Evolutionary conservation across 768 basidiomycete genomes (phyloP).

Genomic region (Sistotremastrum niveocremeum): DNA sequence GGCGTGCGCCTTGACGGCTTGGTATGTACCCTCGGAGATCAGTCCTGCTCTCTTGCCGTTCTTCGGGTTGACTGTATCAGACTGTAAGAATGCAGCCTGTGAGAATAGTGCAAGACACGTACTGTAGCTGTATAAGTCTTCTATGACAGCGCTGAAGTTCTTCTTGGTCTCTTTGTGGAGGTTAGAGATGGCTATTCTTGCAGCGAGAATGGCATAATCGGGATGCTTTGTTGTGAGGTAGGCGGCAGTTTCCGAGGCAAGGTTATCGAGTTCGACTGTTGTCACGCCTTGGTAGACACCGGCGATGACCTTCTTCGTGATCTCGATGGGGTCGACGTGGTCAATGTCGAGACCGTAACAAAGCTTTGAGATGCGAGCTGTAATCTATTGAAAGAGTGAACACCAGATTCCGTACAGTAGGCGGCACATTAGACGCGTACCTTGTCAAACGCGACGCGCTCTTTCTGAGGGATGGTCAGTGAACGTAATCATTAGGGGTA

Average conservation of each 20-base stretch:
- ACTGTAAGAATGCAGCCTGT: background rate
- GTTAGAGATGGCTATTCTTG: conserved; percentile 97
- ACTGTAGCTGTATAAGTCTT: conserved; percentile 85
- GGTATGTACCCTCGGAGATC: conserved; percentile 83
- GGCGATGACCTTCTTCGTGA: conserved; percentile 83
- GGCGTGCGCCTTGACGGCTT: conserved; percentile 68
- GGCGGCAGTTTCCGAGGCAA: conserved; percentile 94
- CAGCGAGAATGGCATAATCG: conserved; percentile 96
- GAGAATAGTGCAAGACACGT: conserved; percentile 10
- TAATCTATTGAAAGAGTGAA: conserved; percentile 41
- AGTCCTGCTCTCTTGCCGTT: conserved; percentile 76
- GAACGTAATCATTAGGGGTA: conserved; percentile 8
- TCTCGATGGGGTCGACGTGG: conserved; percentile 86
- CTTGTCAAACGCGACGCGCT: conserved; percentile 90
- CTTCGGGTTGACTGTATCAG: conserved; percentile 78
- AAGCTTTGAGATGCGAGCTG: conserved; percentile 74
- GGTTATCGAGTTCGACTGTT: conserved; percentile 94
- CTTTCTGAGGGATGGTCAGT: conserved; percentile 47
- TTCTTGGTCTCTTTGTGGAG: conserved; percentile 99
- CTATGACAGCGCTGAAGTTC: conserved; percentile 84
- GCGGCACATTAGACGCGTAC: conserved; percentile 24
- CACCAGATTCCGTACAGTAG: background rate
- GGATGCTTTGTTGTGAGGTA: conserved; percentile 95
- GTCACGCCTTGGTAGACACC: conserved; percentile 95
- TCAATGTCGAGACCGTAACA: conserved; percentile 92